These are phyloP conservation scores for Tolypocladium tundrense DNA, from an alignment of 2,329 filamentous ascomycete genomes.

Conservation along the genomic window DNA sequence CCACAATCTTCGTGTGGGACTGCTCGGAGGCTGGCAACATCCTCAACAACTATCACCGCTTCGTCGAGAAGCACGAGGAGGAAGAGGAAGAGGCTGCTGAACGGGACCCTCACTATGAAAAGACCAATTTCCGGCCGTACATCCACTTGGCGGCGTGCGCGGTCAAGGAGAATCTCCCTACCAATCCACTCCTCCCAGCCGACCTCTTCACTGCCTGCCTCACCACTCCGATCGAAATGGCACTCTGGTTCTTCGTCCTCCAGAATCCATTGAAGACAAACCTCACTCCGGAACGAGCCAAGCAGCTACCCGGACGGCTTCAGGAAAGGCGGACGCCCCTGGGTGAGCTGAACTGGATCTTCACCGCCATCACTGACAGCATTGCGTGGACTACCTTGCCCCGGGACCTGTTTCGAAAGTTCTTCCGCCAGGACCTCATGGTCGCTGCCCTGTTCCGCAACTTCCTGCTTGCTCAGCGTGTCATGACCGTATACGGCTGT, in stretches of 20 bases:
- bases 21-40: conserved; percentile 96
- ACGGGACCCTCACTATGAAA: conserved; percentile 73
- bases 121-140: conserved; percentile 57
- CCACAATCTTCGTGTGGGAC: conserved; percentile 95
- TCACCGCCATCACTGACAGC: conserved; percentile 96
- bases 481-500: conserved; percentile 95
- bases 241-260: conserved; percentile 88
- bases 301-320: conserved; percentile 80
- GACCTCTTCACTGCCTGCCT: conserved; percentile 94
- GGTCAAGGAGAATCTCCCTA: conserved; percentile 84
- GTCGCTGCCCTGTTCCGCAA: conserved; percentile 97
- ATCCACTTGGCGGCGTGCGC: conserved; percentile 91
- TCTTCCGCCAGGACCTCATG: conserved; percentile 96
- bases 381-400: conserved; percentile 97
- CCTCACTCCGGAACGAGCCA: conserved; percentile 70
- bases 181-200: conserved; percentile 84
- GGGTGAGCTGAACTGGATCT: conserved; percentile 98
- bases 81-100: conserved; percentile 70
- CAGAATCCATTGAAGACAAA: conserved; percentile 69
- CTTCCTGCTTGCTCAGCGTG: conserved; percentile 84
- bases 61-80: conserved; percentile 87
- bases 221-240: conserved; percentile 96
- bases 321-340: conserved; percentile 89
- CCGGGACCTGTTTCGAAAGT: conserved; percentile 85
- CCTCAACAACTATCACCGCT: conserved; percentile 85